Evolutionary conservation across 352 stramenopile genomes (phyloP), one percentile per base, ranked within the genome.

Genomic region (Globisporangium echinulatum): DNA sequence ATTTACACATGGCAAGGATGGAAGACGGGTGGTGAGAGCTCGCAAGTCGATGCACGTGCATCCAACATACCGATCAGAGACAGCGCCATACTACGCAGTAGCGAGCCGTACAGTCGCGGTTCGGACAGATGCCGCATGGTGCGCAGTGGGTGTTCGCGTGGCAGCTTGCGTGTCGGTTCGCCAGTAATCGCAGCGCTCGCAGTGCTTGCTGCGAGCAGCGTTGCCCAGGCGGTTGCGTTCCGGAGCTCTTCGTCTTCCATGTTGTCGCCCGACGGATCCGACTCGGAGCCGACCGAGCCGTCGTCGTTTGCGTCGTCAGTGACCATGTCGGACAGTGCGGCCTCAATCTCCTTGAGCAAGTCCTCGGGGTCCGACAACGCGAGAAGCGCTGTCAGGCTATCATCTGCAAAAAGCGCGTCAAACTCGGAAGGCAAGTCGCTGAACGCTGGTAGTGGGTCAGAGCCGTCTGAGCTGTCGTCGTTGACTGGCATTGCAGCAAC

Each of bases 311-410:
- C 64, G 19, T 19, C 59, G 17, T 83, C 74, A n/a, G 70, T 44
- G 25, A 88, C 47, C 37, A 74, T 65, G 5, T 84, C 74, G 4
- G 82, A 77, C n/a, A 90, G 64, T 15, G 64, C 56, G 15, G 75
- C 78, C 42, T 88, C 77, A 36, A 92, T 90, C 46, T 92, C 80
- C 47, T 77, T 72, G 13, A 92, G 68, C 48, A 92, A 40, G 19
- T 82, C 74, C 14, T 87, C 77, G 0, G 77, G 68, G 1, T 78
- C 65, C 0, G 78, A 53, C 14, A 78, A 59, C 3, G 71, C 72
- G 37, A 87, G 60, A 50, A 83, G 54, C 36, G 69, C 62, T 0
- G 56, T 61, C 39, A 79, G 54, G 14, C 69, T 68, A 48, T 70
- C 55, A 9, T 63, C 62, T 33, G 58, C 58, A 58, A 78, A 75